A percentile compares a stretch with the other conserved stretches of the same genome.
Conservation (phyloP, 148 eudicot genomes). For the Cornus controversa region DNA sequence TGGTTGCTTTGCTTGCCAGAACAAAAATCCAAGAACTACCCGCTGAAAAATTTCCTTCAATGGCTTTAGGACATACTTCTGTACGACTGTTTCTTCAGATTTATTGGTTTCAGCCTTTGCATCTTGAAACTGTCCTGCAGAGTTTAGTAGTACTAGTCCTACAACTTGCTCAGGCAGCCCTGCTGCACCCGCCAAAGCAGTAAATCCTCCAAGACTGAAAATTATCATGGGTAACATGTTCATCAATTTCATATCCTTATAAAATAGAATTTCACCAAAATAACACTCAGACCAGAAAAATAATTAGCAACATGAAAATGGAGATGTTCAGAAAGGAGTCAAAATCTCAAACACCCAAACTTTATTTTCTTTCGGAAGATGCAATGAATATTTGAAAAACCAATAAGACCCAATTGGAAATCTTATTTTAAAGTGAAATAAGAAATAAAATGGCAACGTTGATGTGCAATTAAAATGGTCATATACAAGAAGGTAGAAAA, state of each 20-base stretch:
- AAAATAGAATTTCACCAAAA: neutral
- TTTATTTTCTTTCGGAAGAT: neutral
- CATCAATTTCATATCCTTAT: neutral
- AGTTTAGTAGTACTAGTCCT: conserved; percentile 75
- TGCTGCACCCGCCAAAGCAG: conserved; percentile 84
- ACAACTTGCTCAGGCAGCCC: conserved; percentile 71
- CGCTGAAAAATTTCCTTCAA: conserved; percentile 81
- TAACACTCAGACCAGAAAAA: neutral
- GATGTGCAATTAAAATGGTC: neutral
- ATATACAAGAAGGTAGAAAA: neutral
- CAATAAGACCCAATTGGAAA: neutral
- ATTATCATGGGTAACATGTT: neutral
- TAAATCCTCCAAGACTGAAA: conserved; percentile 94
- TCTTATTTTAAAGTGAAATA: neutral
- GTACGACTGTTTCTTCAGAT: conserved; percentile 52
- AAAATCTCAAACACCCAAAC: neutral
- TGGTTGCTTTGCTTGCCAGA: conserved; percentile 96
- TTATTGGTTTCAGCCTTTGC: conserved; percentile 33
- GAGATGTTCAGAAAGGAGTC: neutral
- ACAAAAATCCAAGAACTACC: conserved; percentile 72
- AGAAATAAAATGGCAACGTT: neutral
- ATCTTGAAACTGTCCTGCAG: conserved; percentile 92
- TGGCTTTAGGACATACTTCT: conserved; percentile 70
- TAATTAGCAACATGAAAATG: neutral
- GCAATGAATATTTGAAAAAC: neutral